Base-by-base conservation (phyloP, 1,139 yeast species). In the Debaryomyces coudertii region DNA sequence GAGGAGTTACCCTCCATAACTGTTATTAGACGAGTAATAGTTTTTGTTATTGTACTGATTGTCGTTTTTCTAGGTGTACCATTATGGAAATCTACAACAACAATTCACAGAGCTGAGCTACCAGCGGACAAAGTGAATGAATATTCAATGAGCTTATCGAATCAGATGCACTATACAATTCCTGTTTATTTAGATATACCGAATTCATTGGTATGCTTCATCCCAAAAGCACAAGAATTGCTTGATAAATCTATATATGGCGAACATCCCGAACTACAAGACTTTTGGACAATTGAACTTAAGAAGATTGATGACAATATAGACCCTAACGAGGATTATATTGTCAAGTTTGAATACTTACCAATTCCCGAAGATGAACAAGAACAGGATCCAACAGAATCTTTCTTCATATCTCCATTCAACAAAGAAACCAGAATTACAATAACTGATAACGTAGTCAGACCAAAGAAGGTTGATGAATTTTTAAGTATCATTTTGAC, bases 31-130 rank as follows among this genome's bases (percentile, higher is more conserved):
- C 41, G 45, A 9, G 16, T 36, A 9, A 45, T 49, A 15, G 40
- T 45, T 8, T 29, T 62, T 4, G 23, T 70, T 1, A 54, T 80
- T 3, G 76, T 82, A 39, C 53, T 74, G 1, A 55, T 76, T 5
- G 62, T 63, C 31, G 60, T 65, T 36, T 46, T 56, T 3, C 54
- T 87, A n/a, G 97, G 96, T 1, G 59, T 83, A 15, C 97, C 97
- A 2, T 63, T 88, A 51, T 90, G 93, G 85, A 68, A 75, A 47
- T 63, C 67, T 40, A 80, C 96, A 30, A 88, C 97, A 4, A 75
- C 83, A 16, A 82, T 89, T 7, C 81, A 87, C 57, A 74, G 96
- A 50, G 95, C 96, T 0, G 81, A 82, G 23, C 70, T 90, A 42
- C 95, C 95, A 4, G 65, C 73, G 8, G 73, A 71, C 6, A 75